These are phyloP conservation scores for Emergomyces orientalis DNA, from an alignment of 2,329 filamentous ascomycete genomes.

Conservation along the genomic window DNA sequence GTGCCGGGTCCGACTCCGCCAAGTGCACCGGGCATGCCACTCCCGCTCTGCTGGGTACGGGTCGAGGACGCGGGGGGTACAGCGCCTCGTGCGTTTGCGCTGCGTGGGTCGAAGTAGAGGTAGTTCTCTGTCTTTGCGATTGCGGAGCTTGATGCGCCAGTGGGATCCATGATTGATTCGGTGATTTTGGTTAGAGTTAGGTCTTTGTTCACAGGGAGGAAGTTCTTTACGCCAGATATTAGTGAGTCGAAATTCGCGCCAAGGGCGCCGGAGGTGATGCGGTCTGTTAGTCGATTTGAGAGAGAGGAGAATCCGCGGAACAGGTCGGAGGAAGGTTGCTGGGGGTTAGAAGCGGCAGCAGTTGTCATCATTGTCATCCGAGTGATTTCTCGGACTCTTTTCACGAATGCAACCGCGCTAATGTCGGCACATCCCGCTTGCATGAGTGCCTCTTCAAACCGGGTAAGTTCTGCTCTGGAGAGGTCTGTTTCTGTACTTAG, in stretches of 20 bases:
- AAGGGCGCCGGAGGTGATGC: conserved; percentile 83
- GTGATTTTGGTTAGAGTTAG: conserved; percentile 96
- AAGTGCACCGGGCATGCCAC: conserved; percentile 37
- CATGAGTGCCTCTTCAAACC: conserved; percentile 75
- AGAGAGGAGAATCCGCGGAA: conserved; percentile 91
- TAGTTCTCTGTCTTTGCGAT: conserved; percentile 96
- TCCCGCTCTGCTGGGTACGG: conserved; percentile 34
- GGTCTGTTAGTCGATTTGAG: conserved; percentile 82
- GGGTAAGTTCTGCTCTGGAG: conserved; percentile 68
- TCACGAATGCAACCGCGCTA: conserved; percentile 72
- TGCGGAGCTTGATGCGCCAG: conserved; percentile 77
- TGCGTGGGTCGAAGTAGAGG: conserved; percentile 92
- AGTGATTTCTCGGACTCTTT: conserved; percentile 85
- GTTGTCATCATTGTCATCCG: conserved; percentile 98
- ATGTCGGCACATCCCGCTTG: conserved; percentile 62
- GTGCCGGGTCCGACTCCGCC: conserved; percentile 52
- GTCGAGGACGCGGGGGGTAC: conserved; percentile 67
- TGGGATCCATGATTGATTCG: conserved; percentile 94
- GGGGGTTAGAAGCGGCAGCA: conserved; percentile 56
- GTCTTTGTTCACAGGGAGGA: conserved; percentile 91
- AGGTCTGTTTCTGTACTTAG: conserved; percentile 88
- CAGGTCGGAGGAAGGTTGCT: conserved; percentile 54
- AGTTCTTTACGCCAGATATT: conserved; percentile 94
- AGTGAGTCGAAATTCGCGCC: conserved; percentile 84
- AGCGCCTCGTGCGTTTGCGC: conserved; percentile 82